Evolutionary conservation across 768 basidiomycete genomes (phyloP), one percentile per base, ranked within the genome.

Genomic region (Psilocybe cyanescens): DNA sequence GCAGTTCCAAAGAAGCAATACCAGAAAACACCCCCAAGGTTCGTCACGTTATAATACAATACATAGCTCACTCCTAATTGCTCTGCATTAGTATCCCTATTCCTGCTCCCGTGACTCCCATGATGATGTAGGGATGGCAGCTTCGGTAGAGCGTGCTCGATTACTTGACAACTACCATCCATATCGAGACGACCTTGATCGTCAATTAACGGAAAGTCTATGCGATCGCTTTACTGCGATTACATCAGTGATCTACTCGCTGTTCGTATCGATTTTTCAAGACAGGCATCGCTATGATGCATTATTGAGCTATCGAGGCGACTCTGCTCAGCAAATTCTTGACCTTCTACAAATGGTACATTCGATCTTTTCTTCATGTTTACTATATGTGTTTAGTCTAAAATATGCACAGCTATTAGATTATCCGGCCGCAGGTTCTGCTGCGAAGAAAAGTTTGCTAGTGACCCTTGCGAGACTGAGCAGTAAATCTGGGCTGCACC

Each of bases 321-420:
- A 61, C 33, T 50, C 37, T 39, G 65, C 65, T 28, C 65, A 66
- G 41, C 50, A 63, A 44, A 29, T 70, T 33, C 64, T 74, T 17
- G 61, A 72, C 55, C 57, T 74, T 12, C 51, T 74, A 8, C 71
- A 74, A 61, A 67, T 67, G 59, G 72, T 73, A 39, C n/a, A 62
- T 47, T 16, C 19, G 6, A 9, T 19, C 9, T 31, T 24, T 31
- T 33, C 46, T 8, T 11, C 28, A 37, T 45, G 24, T 45, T 30
- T 44, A 33, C 47, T 2, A 31, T 30, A 17, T 24, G 9, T 45
- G 8, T 30, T 16, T 30, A 55, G 14, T 9, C n/a, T 49, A 24
- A 29, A 19, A 46, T 9, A 29, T 29, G 8, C 24, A 46, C 65
- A 59, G 59, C 35, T 66, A 12, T 53, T 73, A 49, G 71, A 71